Conservation (phyloP, 1,284 basidiomycete species). For the Ceraceosorus guamensis region DNA sequence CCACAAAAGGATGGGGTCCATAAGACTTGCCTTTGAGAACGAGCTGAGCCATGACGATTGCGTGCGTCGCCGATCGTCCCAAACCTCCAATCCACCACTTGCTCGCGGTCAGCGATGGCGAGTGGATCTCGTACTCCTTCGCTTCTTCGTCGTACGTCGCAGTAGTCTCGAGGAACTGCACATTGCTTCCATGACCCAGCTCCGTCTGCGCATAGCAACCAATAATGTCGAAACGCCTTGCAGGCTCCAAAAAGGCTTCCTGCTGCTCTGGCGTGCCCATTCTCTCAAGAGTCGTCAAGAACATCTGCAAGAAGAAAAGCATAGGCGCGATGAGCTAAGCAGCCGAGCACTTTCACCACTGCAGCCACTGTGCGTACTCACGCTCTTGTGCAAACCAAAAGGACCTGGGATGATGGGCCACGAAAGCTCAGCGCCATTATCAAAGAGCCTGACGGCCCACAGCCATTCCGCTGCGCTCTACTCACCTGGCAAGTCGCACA, state of each 20-base stretch:
- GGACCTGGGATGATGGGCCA: not conserved
- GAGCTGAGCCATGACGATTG: slow-evolving; percentile 50
- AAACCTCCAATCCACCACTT: slow-evolving; percentile 50
- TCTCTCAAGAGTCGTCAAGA: slow-evolving; percentile 40
- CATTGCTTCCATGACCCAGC: slow-evolving; percentile 40
- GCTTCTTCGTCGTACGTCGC: slow-evolving; percentile 31
- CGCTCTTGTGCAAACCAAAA: slow-evolving; percentile 30
- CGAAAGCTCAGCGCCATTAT: too few relatives aligned
- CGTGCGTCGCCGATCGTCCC: slow-evolving; percentile 48
- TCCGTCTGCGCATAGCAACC: slow-evolving; percentile 43
- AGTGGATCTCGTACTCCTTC: slow-evolving; percentile 55
- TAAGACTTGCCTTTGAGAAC: slow-evolving; percentile 46
- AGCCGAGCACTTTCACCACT: too few relatives aligned
- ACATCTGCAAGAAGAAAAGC: slow-evolving; percentile 16
- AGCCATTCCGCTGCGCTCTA: too few relatives aligned
- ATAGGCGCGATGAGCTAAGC: too few relatives aligned
- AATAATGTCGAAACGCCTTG: slow-evolving; percentile 31
- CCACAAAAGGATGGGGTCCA: slow-evolving; percentile 49
- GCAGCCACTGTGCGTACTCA: too few relatives aligned
- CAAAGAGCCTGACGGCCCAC: too few relatives aligned
- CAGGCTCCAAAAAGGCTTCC: slow-evolving; percentile 35
- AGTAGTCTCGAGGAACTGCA: slow-evolving; percentile 37
- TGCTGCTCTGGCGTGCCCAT: slow-evolving; percentile 40
- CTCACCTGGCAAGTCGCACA: slow-evolving; percentile 29
- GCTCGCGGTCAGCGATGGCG: slow-evolving; percentile 47